A percentile compares a stretch with the other conserved stretches of the same genome.
Evolutionary conservation across 2,329 filamentous ascomycete genomes (phyloP).

Genomic region (Cryphonectria japonica): DNA sequence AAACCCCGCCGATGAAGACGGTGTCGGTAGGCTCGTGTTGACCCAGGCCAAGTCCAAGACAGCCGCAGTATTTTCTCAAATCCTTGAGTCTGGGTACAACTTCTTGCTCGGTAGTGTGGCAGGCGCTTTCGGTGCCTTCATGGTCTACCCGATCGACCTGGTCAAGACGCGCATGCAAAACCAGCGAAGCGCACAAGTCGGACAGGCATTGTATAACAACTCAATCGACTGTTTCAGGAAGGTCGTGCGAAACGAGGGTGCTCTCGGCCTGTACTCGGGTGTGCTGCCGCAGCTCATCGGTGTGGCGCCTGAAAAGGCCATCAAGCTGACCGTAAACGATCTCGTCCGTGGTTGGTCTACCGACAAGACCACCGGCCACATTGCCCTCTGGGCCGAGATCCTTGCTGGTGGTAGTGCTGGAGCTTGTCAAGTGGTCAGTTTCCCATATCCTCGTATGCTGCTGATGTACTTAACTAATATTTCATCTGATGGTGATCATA

Average conservation of each 20-base stretch:
- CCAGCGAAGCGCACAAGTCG: slow-evolving; percentile 80
- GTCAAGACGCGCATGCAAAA: slow-evolving; percentile 99
- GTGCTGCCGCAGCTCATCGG: slow-evolving; percentile 94
- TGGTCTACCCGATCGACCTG: slow-evolving; percentile 98
- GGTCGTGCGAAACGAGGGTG: slow-evolving; percentile 89
- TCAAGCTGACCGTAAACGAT: slow-evolving; percentile 98
- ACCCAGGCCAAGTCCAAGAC: slow-evolving; percentile 57
- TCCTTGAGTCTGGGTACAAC: slow-evolving; percentile 83
- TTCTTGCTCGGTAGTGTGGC: slow-evolving; percentile 88
- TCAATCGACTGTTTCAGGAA: slow-evolving; percentile 94
- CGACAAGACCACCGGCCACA: slow-evolving; percentile 72
- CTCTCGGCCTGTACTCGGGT: slow-evolving; percentile 89
- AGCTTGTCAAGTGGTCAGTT: slow-evolving; percentile 90
- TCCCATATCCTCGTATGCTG: too few relatives aligned
- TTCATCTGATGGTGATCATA: slow-evolving; percentile 39
- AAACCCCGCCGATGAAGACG: slow-evolving; percentile 60
- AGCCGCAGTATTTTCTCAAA: slow-evolving; percentile 61
- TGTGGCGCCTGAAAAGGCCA: slow-evolving; percentile 98
- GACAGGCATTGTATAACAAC: slow-evolving; percentile 93
- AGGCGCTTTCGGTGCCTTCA: slow-evolving; percentile 96
- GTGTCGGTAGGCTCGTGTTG: slow-evolving; percentile 41
- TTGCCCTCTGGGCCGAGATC: slow-evolving; percentile 73
- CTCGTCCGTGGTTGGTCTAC: slow-evolving; percentile 78
- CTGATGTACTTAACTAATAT: slow-evolving; percentile 10
- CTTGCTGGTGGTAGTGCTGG: slow-evolving; percentile 88